Percentiles rank a stretch among this genome's conserved stretches.
phyloP scores from a whole-genome alignment of 176 grass and related monocot genomes.

The Zea mays region DNA sequence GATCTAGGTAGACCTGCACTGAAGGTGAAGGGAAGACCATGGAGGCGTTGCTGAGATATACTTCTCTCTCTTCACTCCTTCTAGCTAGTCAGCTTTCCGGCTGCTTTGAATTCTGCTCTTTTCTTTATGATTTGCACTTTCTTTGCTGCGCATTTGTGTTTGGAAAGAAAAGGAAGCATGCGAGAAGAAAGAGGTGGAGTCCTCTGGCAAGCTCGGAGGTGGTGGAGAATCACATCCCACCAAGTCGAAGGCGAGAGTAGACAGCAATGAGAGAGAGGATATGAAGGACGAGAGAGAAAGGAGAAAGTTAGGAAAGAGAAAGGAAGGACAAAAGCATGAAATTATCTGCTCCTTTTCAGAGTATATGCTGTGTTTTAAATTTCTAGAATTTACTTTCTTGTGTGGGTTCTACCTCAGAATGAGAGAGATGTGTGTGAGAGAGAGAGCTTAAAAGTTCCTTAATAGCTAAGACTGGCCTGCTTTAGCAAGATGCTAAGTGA shows the following conservation, averaged over 20 bases:
- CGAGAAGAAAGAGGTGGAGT: conserved; percentile 45
- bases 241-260: too few relatives aligned
- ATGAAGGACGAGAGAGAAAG: too few relatives aligned
- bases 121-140: conserved; percentile 54
- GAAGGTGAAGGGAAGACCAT: conserved; percentile 77
- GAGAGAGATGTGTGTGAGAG: background rate
- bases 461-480: background rate
- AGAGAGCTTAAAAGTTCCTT: background rate
- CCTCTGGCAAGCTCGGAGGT: too few relatives aligned
- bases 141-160: conserved; percentile 52
- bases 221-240: too few relatives aligned
- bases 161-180: conserved; percentile 47
- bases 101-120: conserved; percentile 61
- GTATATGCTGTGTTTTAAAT: too few relatives aligned
- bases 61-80: conserved; percentile 40
- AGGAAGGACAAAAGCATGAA: too few relatives aligned
- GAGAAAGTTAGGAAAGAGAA: too few relatives aligned
- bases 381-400: background rate
- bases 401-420: background rate
- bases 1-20: conserved; percentile 85
- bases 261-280: too few relatives aligned
- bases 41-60: conserved; percentile 51
- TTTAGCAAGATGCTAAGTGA: background rate
- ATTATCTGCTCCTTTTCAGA: too few relatives aligned
- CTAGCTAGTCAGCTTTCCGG: conserved; percentile 44